Conservation (phyloP, 805 yeast genomes). For the Tetrapisispora phaffii region DNA sequence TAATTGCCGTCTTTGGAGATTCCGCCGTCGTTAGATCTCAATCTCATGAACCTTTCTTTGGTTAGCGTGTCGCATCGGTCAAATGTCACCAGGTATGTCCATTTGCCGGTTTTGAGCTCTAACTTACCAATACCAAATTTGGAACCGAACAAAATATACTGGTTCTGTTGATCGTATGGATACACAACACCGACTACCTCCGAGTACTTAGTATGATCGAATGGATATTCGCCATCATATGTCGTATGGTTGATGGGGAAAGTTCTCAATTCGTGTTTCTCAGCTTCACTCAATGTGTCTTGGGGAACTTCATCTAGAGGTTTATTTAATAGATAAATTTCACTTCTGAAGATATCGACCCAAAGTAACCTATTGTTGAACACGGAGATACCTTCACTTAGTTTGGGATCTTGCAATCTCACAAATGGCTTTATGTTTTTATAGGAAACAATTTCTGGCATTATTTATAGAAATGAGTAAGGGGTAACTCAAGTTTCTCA, state of each 20-base stretch:
- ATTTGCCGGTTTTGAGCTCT: slow-evolving; percentile 33
- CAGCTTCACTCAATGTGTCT: neutral
- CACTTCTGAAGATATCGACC: slow-evolving; percentile 34
- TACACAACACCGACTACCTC: slow-evolving; percentile 64
- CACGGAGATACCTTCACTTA: slow-evolving; percentile 61
- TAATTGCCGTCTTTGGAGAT: slow-evolving; percentile 62
- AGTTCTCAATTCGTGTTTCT: slow-evolving; percentile 22
- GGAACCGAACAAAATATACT: slow-evolving; percentile 45
- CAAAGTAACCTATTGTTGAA: slow-evolving; percentile 40
- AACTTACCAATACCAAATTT: slow-evolving; percentile 55
- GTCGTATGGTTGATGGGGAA: slow-evolving; percentile 11
- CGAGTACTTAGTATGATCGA: slow-evolving; percentile 6
- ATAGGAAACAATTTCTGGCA: slow-evolving; percentile 1
- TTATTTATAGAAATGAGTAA: neutral
- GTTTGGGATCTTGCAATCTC: slow-evolving; percentile 26
- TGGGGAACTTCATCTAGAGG: slow-evolving; percentile 3
- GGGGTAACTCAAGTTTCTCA: too few species aligned
- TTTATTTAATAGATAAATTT: slow-evolving; percentile 28
- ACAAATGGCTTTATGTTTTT: slow-evolving; percentile 12
- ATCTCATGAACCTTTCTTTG: slow-evolving; percentile 20
- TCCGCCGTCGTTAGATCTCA: slow-evolving; percentile 76
- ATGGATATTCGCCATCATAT: slow-evolving; percentile 11
- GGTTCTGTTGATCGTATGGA: slow-evolving; percentile 40
- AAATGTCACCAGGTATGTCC: slow-evolving; percentile 33
- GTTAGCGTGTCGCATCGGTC: slow-evolving; percentile 24